A percentile compares a stretch with the other conserved stretches of the same genome.
phyloP scores from a whole-genome alignment of 176 grass and related monocot species.

The Zea luxurians region DNA sequence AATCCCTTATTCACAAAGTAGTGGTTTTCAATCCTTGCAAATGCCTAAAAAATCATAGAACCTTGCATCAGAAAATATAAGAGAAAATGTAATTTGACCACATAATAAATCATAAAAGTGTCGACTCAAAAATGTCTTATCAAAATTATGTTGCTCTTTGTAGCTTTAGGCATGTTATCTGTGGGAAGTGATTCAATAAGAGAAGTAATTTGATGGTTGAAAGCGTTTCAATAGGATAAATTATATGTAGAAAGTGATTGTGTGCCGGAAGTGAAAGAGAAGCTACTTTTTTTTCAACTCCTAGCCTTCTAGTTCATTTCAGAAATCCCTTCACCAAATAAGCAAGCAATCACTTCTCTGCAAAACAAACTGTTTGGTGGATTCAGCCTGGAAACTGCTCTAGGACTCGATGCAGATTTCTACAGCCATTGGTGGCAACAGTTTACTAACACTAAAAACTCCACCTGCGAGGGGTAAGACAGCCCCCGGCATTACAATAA shows the following conservation, averaged over 20 bases:
- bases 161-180: background rate
- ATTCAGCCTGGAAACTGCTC: background rate
- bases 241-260: background rate
- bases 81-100: background rate
- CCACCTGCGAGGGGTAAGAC: no score
- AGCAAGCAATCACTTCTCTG: background rate
- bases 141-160: background rate
- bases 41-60: conserved; percentile 58
- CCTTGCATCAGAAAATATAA: background rate
- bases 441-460: background rate
- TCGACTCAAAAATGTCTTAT: background rate
- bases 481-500: no score
- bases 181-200: background rate
- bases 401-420: background rate
- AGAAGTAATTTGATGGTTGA: background rate
- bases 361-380: background rate
- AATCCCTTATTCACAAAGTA: conserved; percentile 97
- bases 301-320: background rate
- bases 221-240: background rate
- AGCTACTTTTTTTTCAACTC: background rate
- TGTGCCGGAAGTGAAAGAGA: background rate
- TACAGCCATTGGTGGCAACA: background rate
- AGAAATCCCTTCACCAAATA: background rate
- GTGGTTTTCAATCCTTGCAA: conserved; percentile 95
- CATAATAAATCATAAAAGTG: background rate